These are phyloP conservation scores for Lathyrus aphaca DNA, from an alignment of 306 rosid species.

Conservation along the genomic window DNA sequence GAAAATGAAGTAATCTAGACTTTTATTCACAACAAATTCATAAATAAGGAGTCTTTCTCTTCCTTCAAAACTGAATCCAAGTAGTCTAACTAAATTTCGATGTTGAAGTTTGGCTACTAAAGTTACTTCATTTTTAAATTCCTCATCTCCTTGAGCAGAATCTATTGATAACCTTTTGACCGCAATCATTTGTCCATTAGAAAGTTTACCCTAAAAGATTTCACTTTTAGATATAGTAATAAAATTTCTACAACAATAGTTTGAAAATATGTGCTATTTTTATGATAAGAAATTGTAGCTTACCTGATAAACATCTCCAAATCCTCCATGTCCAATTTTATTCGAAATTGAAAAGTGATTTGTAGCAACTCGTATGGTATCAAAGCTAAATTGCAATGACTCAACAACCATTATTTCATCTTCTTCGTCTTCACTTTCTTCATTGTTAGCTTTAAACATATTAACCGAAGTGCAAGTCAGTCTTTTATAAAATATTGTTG, in stretches of 20 bases:
- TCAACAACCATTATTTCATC: background rate
- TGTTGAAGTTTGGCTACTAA: slow-evolving; percentile 59
- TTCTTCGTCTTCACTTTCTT: background rate
- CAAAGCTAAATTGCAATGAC: background rate
- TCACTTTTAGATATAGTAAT: background rate
- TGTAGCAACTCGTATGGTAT: slow-evolving; percentile 1
- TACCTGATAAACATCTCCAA: slow-evolving; percentile 7
- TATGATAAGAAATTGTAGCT: slow-evolving; percentile 30
- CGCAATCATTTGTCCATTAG: slow-evolving; percentile 42
- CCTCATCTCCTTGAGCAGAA: slow-evolving; percentile 27
- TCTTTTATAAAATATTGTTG: too few species aligned
- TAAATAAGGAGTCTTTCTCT: slow-evolving; percentile 56
- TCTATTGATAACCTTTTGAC: slow-evolving; percentile 44
- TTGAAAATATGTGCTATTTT: background rate
- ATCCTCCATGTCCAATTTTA: slow-evolving; percentile 14
- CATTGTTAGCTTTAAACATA: too few species aligned
- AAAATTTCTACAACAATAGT: too few species aligned
- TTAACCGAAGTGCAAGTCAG: too few species aligned
- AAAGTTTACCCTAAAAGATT: slow-evolving; percentile 37
- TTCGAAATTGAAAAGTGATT: background rate
- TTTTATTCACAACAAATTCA: slow-evolving; percentile 54
- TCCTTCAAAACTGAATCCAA: slow-evolving; percentile 52
- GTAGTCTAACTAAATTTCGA: slow-evolving; percentile 54
- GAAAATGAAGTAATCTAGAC: slow-evolving; percentile 53
- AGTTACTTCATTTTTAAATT: slow-evolving; percentile 57